Evolutionary conservation across 2,329 filamentous ascomycete species (phyloP).

Genomic region (Paracoccidioides brasiliensis): DNA sequence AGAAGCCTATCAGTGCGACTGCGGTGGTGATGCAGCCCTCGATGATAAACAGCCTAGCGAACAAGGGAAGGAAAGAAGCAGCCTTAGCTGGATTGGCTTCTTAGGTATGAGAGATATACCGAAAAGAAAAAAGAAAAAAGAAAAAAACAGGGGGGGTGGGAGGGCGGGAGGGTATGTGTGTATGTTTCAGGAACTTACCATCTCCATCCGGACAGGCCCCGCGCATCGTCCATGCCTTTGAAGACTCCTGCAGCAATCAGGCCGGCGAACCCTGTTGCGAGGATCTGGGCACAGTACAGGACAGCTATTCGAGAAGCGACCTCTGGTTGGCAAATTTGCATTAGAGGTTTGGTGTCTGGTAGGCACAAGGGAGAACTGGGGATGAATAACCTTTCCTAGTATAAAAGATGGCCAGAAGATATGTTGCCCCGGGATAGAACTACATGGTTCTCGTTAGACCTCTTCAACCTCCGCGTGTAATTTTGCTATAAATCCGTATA

Average conservation of each 20-base stretch:
- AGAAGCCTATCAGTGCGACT: constrained; percentile 11
- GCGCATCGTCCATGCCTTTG: constrained; percentile 17
- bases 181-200: constrained; percentile 36
- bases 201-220: constrained; percentile 27
- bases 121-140: too few relatives aligned
- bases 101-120: constrained; percentile 30
- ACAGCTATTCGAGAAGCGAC: constrained; percentile 12
- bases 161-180: too few relatives aligned
- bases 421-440: constrained; percentile 50
- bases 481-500: constrained; percentile 15
- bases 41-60: constrained; percentile 12
- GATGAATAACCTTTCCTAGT: constrained; percentile 39
- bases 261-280: constrained; percentile 12
- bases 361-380: background rate
- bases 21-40: constrained; percentile 9
- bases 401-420: constrained; percentile 55
- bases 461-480: background rate
- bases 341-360: constrained; percentile 11
- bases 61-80: background rate
- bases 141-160: too few relatives aligned
- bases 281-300: constrained; percentile 11
- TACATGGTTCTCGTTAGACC: background rate
- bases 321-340: constrained; percentile 10
- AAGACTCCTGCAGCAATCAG: constrained; percentile 15
- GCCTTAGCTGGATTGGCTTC: background rate